Evolutionary conservation across 768 basidiomycete genomes (phyloP).

Genomic region (Tulasnella sp.): DNA sequence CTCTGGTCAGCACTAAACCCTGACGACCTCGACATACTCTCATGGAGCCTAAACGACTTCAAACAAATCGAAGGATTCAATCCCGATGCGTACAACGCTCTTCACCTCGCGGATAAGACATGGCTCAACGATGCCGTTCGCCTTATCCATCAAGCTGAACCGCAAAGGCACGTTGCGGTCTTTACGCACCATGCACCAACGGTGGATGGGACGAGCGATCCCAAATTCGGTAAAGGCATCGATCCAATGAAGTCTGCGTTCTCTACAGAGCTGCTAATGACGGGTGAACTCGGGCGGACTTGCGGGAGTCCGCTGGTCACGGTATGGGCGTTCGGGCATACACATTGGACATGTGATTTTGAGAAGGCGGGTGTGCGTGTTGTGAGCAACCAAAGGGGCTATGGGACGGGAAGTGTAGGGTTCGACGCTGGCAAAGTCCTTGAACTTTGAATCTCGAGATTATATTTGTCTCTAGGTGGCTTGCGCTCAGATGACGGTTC

Average conservation of each 20-base stretch:
- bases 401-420: neutral
- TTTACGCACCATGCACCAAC: conserved; percentile 37
- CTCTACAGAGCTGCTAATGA: too few relatives aligned
- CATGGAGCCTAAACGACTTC: conserved; percentile 29
- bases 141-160: conserved; percentile 25
- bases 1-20: conserved; percentile 31
- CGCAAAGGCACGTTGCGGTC: conserved; percentile 27
- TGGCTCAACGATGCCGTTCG: conserved; percentile 29
- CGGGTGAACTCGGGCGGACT: too few relatives aligned
- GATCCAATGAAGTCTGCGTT: neutral
- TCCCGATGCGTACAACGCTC: conserved; percentile 20
- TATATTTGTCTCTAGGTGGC: too few relatives aligned
- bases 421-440: too few relatives aligned
- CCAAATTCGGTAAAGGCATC: conserved; percentile 18
- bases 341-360: conserved; percentile 34
- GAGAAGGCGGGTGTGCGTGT: conserved; percentile 28
- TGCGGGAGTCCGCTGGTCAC: conserved; percentile 22
- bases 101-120: conserved; percentile 26
- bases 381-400: conserved; percentile 31
- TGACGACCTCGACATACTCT: conserved; percentile 25
- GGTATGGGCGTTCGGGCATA: conserved; percentile 36
- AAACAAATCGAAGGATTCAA: conserved; percentile 26
- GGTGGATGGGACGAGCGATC: conserved; percentile 28
- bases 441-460: too few relatives aligned
- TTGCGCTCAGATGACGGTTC: too few relatives aligned